Percentiles rank a stretch among this genome's conserved stretches.
These are phyloP conservation scores for Trichosporon ovoides DNA, from an alignment of 1,284 basidiomycete genomes.

Conservation along the genomic window DNA sequence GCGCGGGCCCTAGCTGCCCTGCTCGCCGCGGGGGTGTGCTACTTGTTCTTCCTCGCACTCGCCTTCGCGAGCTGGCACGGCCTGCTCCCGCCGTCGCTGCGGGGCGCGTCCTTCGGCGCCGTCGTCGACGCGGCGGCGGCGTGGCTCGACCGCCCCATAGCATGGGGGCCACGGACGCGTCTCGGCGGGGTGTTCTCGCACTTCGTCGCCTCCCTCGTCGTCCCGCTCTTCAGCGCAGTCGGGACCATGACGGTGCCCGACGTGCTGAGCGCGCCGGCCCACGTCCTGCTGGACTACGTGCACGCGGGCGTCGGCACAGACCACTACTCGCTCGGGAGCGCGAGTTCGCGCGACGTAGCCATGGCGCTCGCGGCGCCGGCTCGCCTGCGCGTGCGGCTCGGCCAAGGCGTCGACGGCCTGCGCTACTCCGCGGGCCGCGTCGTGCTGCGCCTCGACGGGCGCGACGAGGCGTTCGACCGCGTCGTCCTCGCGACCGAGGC, in stretches of 20 bases:
- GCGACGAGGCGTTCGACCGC: constrained; percentile 52
- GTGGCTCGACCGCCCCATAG: constrained; percentile 16
- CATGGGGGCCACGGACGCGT: constrained; percentile 15
- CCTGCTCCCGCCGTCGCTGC: constrained; percentile 21
- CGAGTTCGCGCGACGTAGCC: constrained; percentile 31
- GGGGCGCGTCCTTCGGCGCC: constrained; percentile 31
- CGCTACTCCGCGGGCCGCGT: constrained; percentile 20
- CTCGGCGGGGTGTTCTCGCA: constrained; percentile 51
- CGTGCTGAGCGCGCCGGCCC: constrained; percentile 29
- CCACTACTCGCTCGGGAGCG: constrained; percentile 35
- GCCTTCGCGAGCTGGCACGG: constrained; percentile 53
- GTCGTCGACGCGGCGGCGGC: constrained; percentile 23
- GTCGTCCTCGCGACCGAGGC: constrained; percentile 68
- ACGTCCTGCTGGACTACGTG: constrained; percentile 38
- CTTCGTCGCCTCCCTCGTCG: constrained; percentile 56
- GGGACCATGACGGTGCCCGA: constrained; percentile 54
- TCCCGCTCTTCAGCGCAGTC: constrained; percentile 66
- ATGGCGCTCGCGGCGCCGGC: constrained; percentile 22
- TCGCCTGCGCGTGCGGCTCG: constrained; percentile 21
- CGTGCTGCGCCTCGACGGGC: constrained; percentile 8
- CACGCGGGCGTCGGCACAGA: constrained; percentile 37
- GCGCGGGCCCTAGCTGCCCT: constrained; percentile 45
- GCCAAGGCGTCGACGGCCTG: constrained; percentile 22
- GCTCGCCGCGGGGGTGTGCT: constrained; percentile 53
- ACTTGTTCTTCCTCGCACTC: constrained; percentile 55